Conservation (phyloP, 345 rosid species). For the Microthlaspi erraticum region DNA sequence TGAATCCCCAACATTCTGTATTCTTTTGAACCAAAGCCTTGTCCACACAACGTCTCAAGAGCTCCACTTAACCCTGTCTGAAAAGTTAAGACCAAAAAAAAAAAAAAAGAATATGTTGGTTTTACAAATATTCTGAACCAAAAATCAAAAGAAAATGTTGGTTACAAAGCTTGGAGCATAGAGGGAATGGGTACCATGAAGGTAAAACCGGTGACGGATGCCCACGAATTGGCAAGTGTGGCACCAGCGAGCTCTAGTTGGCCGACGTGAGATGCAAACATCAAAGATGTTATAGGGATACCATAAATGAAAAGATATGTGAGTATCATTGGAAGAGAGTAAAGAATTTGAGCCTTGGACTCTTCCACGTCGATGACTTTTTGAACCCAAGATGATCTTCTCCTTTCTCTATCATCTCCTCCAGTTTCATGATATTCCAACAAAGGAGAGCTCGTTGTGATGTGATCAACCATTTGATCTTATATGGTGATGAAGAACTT, state of each 20-base stretch:
- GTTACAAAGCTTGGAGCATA: not conserved
- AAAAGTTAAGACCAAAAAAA: too few species aligned
- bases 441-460: constrained; percentile 31
- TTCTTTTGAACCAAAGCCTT: constrained; percentile 72
- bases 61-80: constrained; percentile 85
- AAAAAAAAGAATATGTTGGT: not conserved
- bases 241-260: constrained; percentile 77
- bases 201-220: constrained; percentile 74
- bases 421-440: constrained; percentile 10
- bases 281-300: constrained; percentile 70
- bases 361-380: constrained; percentile 56
- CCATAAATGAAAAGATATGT: constrained; percentile 61
- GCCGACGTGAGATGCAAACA: constrained; percentile 87
- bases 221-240: constrained; percentile 90
- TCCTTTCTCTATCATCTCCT: constrained; percentile 7
- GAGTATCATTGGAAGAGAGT: constrained; percentile 72
- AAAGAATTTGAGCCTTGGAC: constrained; percentile 58
- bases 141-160: not conserved
- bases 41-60: constrained; percentile 92
- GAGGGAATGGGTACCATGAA: constrained; percentile 58
- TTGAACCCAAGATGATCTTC: constrained; percentile 45
- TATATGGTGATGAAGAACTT: not conserved
- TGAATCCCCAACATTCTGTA: constrained; percentile 71
- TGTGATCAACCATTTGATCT: constrained; percentile 29
- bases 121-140: not conserved